Conservation (phyloP, 768 basidiomycete species). For the Tremella mesenterica region DNA sequence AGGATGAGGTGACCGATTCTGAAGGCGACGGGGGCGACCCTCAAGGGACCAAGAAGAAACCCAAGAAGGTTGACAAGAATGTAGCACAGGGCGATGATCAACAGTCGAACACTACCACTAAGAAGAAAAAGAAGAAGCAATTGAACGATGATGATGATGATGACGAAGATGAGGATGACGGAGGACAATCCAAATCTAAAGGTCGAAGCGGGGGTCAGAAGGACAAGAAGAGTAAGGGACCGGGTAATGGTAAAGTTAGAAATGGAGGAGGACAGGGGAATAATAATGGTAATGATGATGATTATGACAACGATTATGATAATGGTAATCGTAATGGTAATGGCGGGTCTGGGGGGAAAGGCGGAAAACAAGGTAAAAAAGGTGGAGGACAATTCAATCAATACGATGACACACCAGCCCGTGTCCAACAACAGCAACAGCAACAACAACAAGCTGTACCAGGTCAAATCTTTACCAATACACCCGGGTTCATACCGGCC, state of each 20-base stretch:
- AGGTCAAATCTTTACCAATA: no score
- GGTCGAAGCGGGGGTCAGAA: neutral
- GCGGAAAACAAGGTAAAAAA: neutral
- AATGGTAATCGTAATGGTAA: neutral
- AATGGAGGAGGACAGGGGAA: neutral
- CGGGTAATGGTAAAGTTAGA: neutral
- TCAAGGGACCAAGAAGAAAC: neutral
- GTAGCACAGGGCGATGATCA: neutral
- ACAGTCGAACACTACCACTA: neutral
- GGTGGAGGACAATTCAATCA: no score
- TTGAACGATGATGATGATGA: neutral
- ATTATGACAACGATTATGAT: neutral
- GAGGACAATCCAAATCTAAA: neutral
- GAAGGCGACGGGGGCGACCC: no score
- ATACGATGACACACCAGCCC: no score
- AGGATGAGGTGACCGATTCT: no score
- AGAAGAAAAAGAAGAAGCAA: neutral
- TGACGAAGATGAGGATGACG: neutral
- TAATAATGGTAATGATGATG: neutral
- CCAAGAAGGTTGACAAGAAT: neutral
- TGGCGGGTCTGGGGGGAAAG: neutral
- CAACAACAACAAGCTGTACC: no score
- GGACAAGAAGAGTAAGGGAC: neutral
- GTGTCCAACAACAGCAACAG: no score
- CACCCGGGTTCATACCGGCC: no score